These are phyloP conservation scores for Rhynchospora tenuis DNA, from an alignment of 176 grass and related monocot species.

Conservation along the genomic window DNA sequence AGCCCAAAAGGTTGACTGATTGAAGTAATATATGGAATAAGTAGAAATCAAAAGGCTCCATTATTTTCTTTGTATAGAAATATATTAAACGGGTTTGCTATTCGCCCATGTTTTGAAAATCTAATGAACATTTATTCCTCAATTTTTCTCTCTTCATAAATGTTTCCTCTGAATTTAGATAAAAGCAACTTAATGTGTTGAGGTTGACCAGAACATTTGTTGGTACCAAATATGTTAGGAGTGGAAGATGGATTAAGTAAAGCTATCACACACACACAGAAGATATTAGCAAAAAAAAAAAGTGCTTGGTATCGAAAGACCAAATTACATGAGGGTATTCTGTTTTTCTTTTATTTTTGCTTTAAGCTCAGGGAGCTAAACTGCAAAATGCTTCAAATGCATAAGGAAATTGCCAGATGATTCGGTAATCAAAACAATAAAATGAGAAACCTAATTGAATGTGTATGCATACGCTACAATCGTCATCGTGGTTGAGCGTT, in stretches of 20 bases:
- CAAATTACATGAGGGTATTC: not conserved
- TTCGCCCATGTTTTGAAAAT: not conserved
- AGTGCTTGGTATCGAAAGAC: too few species aligned
- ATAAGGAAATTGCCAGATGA: not conserved
- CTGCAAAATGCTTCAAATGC: not conserved
- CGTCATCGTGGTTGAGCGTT: not conserved
- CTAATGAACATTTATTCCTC: not conserved
- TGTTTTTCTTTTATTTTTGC: not conserved
- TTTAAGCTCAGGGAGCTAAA: not conserved
- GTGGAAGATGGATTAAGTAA: not conserved
- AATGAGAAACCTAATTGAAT: not conserved
- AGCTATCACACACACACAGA: not conserved
- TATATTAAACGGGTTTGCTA: not conserved
- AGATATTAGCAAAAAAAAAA: too few species aligned
- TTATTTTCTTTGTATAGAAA: not conserved
- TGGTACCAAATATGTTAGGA: not conserved
- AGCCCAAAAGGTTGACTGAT: constrained; percentile 69
- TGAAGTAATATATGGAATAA: not conserved
- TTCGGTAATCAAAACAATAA: not conserved
- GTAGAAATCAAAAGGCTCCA: not conserved
- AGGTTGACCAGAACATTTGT: not conserved
- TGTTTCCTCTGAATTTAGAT: not conserved
- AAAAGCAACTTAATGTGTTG: not conserved
- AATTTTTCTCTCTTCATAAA: not conserved
- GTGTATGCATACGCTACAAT: not conserved